phyloP scores from a whole-genome alignment of 139 green algal species.

The Nannochloris sp. region DNA sequence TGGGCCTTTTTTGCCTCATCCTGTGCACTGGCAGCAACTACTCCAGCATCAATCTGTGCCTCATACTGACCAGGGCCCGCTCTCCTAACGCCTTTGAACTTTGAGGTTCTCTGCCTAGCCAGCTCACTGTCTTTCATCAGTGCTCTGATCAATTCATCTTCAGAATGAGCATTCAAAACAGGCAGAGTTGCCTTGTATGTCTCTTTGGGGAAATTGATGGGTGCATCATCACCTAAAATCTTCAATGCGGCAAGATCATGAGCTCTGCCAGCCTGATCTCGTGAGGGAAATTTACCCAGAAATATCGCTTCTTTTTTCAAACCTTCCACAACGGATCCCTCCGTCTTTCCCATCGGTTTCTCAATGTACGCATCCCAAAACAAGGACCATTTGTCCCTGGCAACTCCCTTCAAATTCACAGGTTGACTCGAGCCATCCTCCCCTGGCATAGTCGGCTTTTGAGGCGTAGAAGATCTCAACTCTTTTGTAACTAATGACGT shows the following conservation, averaged over 20 bases:
- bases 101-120: slow-evolving; percentile 10
- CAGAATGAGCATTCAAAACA: slow-evolving; percentile 9
- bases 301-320: slow-evolving; percentile 9
- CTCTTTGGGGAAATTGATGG: slow-evolving; percentile 15
- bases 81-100: slow-evolving; percentile 19
- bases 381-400: slow-evolving; percentile 14
- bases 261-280: slow-evolving; percentile 15
- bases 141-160: slow-evolving; percentile 14
- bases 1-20: background rate
- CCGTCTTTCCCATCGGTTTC: background rate
- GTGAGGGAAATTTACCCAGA: slow-evolving; percentile 23
- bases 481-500: slow-evolving; percentile 14
- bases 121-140: slow-evolving; percentile 15
- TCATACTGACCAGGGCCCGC: slow-evolving; percentile 10
- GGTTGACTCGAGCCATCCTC: background rate
- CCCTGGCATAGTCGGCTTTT: background rate
- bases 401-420: slow-evolving; percentile 1
- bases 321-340: background rate
- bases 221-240: slow-evolving; percentile 1
- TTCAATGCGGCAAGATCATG: slow-evolving; percentile 24
- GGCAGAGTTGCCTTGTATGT: slow-evolving; percentile 8
- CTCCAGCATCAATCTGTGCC: slow-evolving; percentile 3
- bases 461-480: slow-evolving; percentile 1
- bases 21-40: background rate
- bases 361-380: slow-evolving; percentile 24